Evolutionary conservation across 2,329 filamentous ascomycete species (phyloP).

Genomic region (Trichoderma semiorbis): DNA sequence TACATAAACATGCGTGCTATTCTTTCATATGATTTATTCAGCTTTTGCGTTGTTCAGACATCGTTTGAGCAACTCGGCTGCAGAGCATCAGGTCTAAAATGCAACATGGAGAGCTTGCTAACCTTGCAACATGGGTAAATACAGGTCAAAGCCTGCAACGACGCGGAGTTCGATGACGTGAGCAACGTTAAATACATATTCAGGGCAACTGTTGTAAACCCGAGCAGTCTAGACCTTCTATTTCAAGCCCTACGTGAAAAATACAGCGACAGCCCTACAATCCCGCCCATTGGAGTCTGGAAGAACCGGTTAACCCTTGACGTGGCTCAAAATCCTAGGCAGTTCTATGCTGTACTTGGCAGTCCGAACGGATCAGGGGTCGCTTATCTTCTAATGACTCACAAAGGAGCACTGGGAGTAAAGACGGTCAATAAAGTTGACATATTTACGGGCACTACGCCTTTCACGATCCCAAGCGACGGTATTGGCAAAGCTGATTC

Average conservation of each 20-base stretch:
- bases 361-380: background rate
- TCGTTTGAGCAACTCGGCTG: too few relatives aligned
- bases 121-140: too few relatives aligned
- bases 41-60: too few relatives aligned
- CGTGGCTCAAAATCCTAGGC: background rate
- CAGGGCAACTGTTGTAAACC: background rate
- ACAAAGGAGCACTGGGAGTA: background rate
- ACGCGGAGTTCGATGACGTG: background rate
- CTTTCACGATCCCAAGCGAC: background rate
- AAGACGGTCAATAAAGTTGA: background rate
- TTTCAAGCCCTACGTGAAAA: background rate
- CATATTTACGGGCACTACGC: background rate
- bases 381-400: background rate
- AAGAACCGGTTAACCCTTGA: background rate
- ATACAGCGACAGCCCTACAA: background rate
- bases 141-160: too few relatives aligned
- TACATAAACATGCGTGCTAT: too few relatives aligned
- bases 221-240: rapidly evolving
- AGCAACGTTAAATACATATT: background rate
- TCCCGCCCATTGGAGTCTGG: background rate
- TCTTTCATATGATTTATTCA: too few relatives aligned
- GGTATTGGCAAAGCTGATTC: background rate
- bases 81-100: too few relatives aligned
- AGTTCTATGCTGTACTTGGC: background rate
- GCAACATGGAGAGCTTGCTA: too few relatives aligned